Evolutionary conservation across 2,329 filamentous ascomycete species (phyloP).

Genomic region (Fusarium sp.): DNA sequence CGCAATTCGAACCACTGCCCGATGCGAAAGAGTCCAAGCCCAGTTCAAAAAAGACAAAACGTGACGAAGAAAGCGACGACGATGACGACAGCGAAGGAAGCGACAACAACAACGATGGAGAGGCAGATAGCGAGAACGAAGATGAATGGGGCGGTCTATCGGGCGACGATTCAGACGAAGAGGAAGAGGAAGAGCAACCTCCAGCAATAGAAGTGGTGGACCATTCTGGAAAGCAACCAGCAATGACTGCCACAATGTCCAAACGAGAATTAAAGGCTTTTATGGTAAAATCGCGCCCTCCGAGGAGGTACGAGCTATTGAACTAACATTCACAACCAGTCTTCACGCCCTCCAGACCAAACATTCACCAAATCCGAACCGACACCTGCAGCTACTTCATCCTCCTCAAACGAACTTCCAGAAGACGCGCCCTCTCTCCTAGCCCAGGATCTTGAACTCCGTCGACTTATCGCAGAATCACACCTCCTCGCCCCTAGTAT

Average conservation of each 20-base stretch:
- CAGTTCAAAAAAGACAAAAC: slow-evolving; percentile 46
- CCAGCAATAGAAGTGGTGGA: slow-evolving; percentile 70
- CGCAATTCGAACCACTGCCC: slow-evolving; percentile 82
- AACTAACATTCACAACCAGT: slow-evolving; percentile 46
- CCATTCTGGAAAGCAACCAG: slow-evolving; percentile 60
- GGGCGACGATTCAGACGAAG: slow-evolving; percentile 38
- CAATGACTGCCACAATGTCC: slow-evolving; percentile 61
- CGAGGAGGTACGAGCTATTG: not conserved
- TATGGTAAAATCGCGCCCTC: slow-evolving; percentile 64
- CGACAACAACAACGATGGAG: slow-evolving; percentile 41
- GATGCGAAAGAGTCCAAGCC: slow-evolving; percentile 40
- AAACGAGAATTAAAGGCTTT: slow-evolving; percentile 82
- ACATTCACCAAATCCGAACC: slow-evolving; percentile 35
- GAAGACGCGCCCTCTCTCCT: slow-evolving; percentile 77
- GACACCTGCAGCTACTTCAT: slow-evolving; percentile 40
- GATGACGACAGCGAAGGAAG: slow-evolving; percentile 55
- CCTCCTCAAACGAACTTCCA: slow-evolving; percentile 53
- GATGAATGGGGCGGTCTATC: slow-evolving; percentile 50
- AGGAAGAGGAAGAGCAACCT: slow-evolving; percentile 43
- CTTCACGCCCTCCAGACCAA: slow-evolving; percentile 63
- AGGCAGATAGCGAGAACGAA: slow-evolving; percentile 36
- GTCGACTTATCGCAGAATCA: slow-evolving; percentile 90
- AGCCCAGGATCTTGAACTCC: slow-evolving; percentile 91
- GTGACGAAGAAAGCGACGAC: slow-evolving; percentile 41
- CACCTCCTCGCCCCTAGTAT: slow-evolving; percentile 76